phyloP scores from a whole-genome alignment of 1,139 yeast species.

The Nakaseomyces sp. region DNA sequence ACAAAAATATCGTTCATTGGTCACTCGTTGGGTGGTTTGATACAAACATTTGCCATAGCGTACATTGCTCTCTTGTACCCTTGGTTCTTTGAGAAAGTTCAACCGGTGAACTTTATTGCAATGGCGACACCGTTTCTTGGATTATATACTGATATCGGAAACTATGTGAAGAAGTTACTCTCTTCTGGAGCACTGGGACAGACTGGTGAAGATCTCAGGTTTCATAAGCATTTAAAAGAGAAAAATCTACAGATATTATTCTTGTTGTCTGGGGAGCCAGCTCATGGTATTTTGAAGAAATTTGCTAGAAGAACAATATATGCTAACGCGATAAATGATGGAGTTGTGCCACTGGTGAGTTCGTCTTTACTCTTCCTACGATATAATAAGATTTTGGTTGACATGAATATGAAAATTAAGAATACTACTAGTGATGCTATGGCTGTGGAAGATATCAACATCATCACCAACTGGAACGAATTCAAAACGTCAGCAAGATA shows the following conservation, averaged over 20 bases:
- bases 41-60: slow-evolving; percentile 84
- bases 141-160: slow-evolving; percentile 72
- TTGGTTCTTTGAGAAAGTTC: slow-evolving; percentile 51
- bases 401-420: slow-evolving; percentile 22
- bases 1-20: slow-evolving; percentile 71
- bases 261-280: slow-evolving; percentile 70
- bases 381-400: slow-evolving; percentile 40
- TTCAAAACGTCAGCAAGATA: slow-evolving; percentile 33
- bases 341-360: slow-evolving; percentile 85
- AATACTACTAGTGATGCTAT: neutral
- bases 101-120: slow-evolving; percentile 70
- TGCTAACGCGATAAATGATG: slow-evolving; percentile 46
- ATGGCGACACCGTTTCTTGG: slow-evolving; percentile 84
- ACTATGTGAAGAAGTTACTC: slow-evolving; percentile 70
- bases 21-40: slow-evolving; percentile 85
- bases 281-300: slow-evolving; percentile 52
- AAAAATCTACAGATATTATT: slow-evolving; percentile 54
- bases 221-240: slow-evolving; percentile 30
- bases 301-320: slow-evolving; percentile 48
- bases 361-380: slow-evolving; percentile 69
- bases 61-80: slow-evolving; percentile 64
- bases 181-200: slow-evolving; percentile 85
- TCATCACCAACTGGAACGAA: slow-evolving; percentile 1
- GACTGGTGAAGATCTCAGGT: slow-evolving; percentile 83
- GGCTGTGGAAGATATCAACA: neutral